These are phyloP conservation scores for Pleurotus cornucopiae DNA, from an alignment of 768 basidiomycete species.

Conservation along the genomic window DNA sequence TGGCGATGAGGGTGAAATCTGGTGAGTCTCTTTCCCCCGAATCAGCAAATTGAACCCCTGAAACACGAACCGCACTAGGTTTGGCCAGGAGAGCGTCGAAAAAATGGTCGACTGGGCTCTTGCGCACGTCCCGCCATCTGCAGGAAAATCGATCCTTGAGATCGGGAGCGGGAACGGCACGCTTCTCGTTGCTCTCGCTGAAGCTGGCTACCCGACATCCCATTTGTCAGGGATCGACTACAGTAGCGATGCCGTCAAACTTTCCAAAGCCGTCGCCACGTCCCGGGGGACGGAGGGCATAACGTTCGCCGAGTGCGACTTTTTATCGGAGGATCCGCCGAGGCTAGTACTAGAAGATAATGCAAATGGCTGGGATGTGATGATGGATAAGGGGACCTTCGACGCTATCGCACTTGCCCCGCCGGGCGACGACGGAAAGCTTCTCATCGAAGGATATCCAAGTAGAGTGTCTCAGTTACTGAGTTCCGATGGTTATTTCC, in stretches of 20 bases:
- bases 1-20: conserved; percentile 83
- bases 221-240: conserved; percentile 71
- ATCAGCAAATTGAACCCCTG: no score
- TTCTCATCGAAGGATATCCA: conserved; percentile 60
- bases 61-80: conserved; percentile 41
- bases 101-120: conserved; percentile 78
- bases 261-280: conserved; percentile 55
- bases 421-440: conserved; percentile 47
- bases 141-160: conserved; percentile 58
- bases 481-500: conserved; percentile 62
- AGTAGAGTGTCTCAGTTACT: conserved; percentile 49
- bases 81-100: conserved; percentile 68
- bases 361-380: conserved; percentile 58
- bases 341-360: conserved; percentile 18
- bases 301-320: conserved; percentile 59
- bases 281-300: conserved; percentile 38
- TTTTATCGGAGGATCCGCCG: conserved; percentile 52
- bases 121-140: conserved; percentile 45
- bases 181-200: conserved; percentile 64
- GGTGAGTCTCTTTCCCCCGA: conserved; percentile 34
- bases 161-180: conserved; percentile 81
- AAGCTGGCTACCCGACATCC: conserved; percentile 56
- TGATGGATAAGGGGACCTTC: conserved; percentile 87
- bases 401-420: conserved; percentile 77
- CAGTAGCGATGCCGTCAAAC: conserved; percentile 63